Conservation (phyloP, 2,329 filamentous ascomycete genomes). For the Pseudonectria foliicola region DNA sequence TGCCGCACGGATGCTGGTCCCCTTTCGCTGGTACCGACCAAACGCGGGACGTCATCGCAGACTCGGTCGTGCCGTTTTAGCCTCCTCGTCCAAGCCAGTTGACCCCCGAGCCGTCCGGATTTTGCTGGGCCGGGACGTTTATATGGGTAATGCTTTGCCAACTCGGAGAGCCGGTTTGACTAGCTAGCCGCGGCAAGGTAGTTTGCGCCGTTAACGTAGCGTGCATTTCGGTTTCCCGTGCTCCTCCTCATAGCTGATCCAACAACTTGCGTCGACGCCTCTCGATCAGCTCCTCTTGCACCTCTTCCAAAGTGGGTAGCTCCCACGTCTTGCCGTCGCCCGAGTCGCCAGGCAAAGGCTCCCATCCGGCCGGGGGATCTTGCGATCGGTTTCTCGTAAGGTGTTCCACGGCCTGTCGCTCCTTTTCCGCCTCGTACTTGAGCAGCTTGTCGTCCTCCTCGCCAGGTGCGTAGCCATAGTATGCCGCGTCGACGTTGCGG, state of each 20-base stretch:
- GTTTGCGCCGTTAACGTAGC: not conserved
- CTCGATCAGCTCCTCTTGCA: conserved; percentile 90
- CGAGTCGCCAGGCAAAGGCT: conserved; percentile 76
- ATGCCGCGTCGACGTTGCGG: conserved; percentile 80
- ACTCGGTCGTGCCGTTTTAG: too few relatives aligned
- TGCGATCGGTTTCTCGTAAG: conserved; percentile 52
- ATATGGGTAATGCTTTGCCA: too few relatives aligned
- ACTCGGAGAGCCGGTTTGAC: too few relatives aligned
- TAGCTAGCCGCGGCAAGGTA: not conserved
- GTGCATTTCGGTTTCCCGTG: not conserved
- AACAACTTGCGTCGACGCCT: conserved; percentile 74
- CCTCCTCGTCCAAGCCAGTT: too few relatives aligned
- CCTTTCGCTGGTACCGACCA: too few relatives aligned
- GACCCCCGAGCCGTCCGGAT: too few relatives aligned
- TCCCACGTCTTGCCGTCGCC: conserved; percentile 80
- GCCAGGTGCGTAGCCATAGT: conserved; percentile 90
- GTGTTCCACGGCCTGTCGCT: conserved; percentile 69
- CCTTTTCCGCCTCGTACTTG: conserved; percentile 74
- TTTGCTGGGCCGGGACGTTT: too few relatives aligned
- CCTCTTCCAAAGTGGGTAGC: conserved; percentile 79
- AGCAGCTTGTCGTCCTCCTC: conserved; percentile 82
- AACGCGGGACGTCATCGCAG: too few relatives aligned
- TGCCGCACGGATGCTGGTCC: too few relatives aligned
- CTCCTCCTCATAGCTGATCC: conserved; percentile 58
- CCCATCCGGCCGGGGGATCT: conserved; percentile 64